These are phyloP conservation scores for Penstemon davidsonii DNA, from an alignment of 257 asterid species.

Conservation along the genomic window DNA sequence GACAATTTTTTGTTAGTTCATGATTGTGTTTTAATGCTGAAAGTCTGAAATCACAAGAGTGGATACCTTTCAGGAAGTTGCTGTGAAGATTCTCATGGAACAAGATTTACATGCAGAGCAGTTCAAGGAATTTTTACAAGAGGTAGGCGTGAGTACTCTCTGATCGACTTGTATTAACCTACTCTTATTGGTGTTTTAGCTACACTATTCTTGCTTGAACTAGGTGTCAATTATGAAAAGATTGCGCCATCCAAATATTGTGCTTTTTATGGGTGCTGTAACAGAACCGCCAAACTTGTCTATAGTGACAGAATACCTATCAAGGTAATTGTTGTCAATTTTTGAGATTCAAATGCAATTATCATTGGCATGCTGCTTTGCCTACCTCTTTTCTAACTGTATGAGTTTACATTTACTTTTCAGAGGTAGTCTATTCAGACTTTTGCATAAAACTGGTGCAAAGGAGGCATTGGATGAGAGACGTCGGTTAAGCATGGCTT, in stretches of 20 bases:
- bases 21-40: slow-evolving; percentile 22
- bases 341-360: background rate
- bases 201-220: slow-evolving; percentile 32
- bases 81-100: slow-evolving; percentile 97
- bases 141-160: slow-evolving; percentile 46
- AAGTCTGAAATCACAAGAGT: slow-evolving; percentile 22
- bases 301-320: slow-evolving; percentile 87
- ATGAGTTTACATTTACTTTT: slow-evolving; percentile 25
- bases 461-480: slow-evolving; percentile 83
- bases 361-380: slow-evolving; percentile 12
- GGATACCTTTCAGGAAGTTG: slow-evolving; percentile 76
- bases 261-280: slow-evolving; percentile 98
- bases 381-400: slow-evolving; percentile 24
- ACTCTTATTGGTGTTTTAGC: slow-evolving; percentile 25
- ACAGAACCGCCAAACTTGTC: slow-evolving; percentile 89
- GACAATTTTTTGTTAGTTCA: background rate
- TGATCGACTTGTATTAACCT: slow-evolving; percentile 19
- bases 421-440: slow-evolving; percentile 92
- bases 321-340: slow-evolving; percentile 52
- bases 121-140: slow-evolving; percentile 74
- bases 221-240: slow-evolving; percentile 95
- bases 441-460: slow-evolving; percentile 81
- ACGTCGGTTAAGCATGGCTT: slow-evolving; percentile 90
- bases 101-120: slow-evolving; percentile 81
- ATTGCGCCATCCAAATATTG: slow-evolving; percentile 94